A percentile compares a stretch with the other conserved stretches of the same genome.
phyloP scores from a whole-genome alignment of 495 filamentous ascomycete species.

The Talaromyces trachyspermus region DNA sequence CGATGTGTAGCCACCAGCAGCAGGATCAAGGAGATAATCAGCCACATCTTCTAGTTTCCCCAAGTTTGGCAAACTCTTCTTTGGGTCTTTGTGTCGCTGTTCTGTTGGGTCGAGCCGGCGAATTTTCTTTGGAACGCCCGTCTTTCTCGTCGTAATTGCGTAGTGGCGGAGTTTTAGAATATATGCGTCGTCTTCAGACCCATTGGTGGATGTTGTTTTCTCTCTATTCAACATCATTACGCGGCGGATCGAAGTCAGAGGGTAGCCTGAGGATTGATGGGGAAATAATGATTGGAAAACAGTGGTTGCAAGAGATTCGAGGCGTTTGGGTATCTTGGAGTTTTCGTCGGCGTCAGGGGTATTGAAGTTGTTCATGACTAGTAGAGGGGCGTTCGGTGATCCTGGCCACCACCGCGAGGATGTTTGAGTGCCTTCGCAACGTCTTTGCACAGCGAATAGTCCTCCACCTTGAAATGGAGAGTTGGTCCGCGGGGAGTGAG shows the following conservation, averaged over 20 bases:
- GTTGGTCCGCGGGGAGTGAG: constrained; percentile 88
- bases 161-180: constrained; percentile 91
- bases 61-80: constrained; percentile 74
- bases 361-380: constrained; percentile 98
- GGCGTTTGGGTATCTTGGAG: constrained; percentile 68
- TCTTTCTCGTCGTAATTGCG: constrained; percentile 81
- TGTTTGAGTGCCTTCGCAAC: constrained; percentile 72
- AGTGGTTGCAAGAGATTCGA: constrained; percentile 87
- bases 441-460: constrained; percentile 90
- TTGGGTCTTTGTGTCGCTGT: constrained; percentile 55
- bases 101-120: constrained; percentile 86
- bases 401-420: constrained; percentile 71
- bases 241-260: constrained; percentile 78
- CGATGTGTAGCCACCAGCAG: constrained; percentile 84
- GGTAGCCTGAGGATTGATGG: constrained; percentile 90
- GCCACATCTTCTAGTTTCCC: constrained; percentile 88
- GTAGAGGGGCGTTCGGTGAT: constrained; percentile 76
- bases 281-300: constrained; percentile 96
- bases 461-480: constrained; percentile 90
- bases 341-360: constrained; percentile 49
- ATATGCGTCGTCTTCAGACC: constrained; percentile 59
- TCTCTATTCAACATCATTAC: constrained; percentile 88
- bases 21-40: constrained; percentile 83
- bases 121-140: constrained; percentile 74
- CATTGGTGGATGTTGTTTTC: constrained; percentile 23